Percentiles rank a stretch among this genome's conserved stretches.
Evolutionary conservation across 495 filamentous ascomycete genomes (phyloP).

Genomic region (Penicillium bialowiezense): DNA sequence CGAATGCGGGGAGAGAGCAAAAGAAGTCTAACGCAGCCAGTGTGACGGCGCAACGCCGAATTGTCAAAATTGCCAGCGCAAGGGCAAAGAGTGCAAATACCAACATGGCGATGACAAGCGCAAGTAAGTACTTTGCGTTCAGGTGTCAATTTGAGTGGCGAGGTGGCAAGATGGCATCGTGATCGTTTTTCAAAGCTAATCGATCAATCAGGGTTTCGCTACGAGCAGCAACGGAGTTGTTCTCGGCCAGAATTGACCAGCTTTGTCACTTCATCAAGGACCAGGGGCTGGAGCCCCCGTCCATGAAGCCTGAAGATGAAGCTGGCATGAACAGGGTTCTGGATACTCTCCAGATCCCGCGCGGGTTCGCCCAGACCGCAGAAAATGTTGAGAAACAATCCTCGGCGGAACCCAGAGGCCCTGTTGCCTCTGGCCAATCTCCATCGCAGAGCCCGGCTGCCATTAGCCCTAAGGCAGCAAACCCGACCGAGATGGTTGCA

Average conservation of each 20-base stretch:
- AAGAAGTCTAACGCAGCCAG: conserved; percentile 18
- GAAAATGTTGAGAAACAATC: neutral
- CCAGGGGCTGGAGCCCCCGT: conserved; percentile 37
- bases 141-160: neutral
- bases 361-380: conserved; percentile 19
- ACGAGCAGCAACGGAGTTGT: conserved; percentile 46
- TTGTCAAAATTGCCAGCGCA: conserved; percentile 48
- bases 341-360: conserved; percentile 44
- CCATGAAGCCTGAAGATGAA: conserved; percentile 46
- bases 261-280: conserved; percentile 46
- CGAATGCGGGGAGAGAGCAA: neutral
- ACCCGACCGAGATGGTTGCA: conserved; percentile 1
- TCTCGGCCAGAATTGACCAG: conserved; percentile 46
- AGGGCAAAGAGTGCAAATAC: conserved; percentile 46
- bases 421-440: conserved; percentile 5
- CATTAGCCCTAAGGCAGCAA: conserved; percentile 14
- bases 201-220: conserved; percentile 38
- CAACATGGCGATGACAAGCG: conserved; percentile 49
- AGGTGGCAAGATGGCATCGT: neutral
- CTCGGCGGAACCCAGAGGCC: neutral
- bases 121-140: conserved; percentile 31
- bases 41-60: conserved; percentile 46
- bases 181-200: too few relatives aligned
- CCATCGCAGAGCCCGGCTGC: conserved; percentile 17
- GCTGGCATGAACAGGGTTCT: conserved; percentile 43